A percentile compares a stretch with the other conserved stretches of the same genome.
Conservation (phyloP, 306 rosid genomes). For the Sicyos edulis region DNA sequence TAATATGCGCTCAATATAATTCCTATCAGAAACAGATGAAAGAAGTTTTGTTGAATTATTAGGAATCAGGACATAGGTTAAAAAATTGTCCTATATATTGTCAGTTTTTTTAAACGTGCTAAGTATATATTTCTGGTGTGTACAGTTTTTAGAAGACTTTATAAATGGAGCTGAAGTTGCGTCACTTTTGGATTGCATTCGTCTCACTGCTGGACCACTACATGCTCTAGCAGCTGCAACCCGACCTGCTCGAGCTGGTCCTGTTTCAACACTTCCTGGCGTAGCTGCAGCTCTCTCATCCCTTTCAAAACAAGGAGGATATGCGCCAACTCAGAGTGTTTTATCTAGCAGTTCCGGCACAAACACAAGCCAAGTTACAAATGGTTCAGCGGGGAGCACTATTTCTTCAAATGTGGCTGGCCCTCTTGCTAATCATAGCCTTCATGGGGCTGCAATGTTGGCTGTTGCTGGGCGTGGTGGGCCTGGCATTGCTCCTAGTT, state of each 20-base stretch:
- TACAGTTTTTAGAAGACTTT: conserved; percentile 94
- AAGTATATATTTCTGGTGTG: conserved; percentile 23
- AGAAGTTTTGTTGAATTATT: not conserved
- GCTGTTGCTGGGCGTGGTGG: conserved; percentile 94
- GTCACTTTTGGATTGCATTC: conserved; percentile 93
- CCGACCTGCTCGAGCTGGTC: conserved; percentile 96
- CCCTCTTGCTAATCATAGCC: conserved; percentile 55
- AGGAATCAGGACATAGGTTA: not conserved
- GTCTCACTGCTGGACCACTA: conserved; percentile 96
- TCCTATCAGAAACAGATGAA: too few relatives aligned
- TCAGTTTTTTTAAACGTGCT: not conserved
- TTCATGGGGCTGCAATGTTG: conserved; percentile 63
- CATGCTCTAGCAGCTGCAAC: conserved; percentile 98
- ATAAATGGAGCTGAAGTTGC: conserved; percentile 98
- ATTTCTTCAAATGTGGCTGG: conserved; percentile 41
- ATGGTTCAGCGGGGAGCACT: conserved; percentile 49
- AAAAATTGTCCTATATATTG: not conserved
- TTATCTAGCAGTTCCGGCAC: conserved; percentile 48
- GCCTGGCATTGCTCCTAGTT: conserved; percentile 97
- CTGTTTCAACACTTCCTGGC: conserved; percentile 72
- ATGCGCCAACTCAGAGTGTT: conserved; percentile 61
- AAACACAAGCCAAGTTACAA: conserved; percentile 45
- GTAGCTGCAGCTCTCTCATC: conserved; percentile 58
- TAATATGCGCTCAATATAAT: too few relatives aligned
- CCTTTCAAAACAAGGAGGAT: conserved; percentile 67